These are phyloP conservation scores for Penicillium glabrum DNA, from an alignment of 2,329 filamentous ascomycete genomes.

Conservation along the genomic window DNA sequence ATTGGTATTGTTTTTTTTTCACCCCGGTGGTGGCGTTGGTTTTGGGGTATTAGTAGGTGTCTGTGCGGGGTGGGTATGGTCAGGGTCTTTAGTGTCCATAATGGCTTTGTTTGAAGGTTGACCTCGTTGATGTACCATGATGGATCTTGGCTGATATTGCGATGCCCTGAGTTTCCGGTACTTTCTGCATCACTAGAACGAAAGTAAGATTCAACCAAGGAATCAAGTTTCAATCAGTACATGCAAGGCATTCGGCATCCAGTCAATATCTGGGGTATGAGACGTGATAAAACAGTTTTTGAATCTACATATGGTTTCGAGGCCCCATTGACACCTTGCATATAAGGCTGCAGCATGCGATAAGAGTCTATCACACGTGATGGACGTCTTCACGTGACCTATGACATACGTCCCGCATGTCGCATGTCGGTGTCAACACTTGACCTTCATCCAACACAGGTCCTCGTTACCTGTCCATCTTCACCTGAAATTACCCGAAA, in stretches of 20 bases:
- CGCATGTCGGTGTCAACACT: neutral
- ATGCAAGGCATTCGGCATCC: no score
- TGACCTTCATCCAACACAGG: neutral
- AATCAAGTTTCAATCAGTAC: no score
- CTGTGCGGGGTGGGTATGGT: neutral
- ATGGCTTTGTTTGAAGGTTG: neutral
- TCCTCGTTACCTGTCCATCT: neutral
- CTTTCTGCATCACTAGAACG: no score
- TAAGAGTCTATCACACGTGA: neutral
- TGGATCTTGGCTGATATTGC: no score
- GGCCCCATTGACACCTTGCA: neutral
- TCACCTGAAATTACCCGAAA: neutral
- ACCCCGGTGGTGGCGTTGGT: neutral
- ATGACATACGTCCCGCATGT: neutral
- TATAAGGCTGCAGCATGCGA: neutral
- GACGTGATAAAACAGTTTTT: neutral
- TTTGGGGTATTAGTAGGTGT: neutral
- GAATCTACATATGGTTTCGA: neutral
- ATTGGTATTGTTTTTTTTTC: neutral
- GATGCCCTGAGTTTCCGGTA: no score
- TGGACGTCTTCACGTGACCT: neutral
- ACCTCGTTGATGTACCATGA: no score
- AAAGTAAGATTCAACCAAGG: no score
- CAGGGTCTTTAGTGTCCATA: neutral
- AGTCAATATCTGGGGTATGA: neutral